Conservation (phyloP, 2,329 filamentous ascomycete genomes). For the Hymenoscyphus occultus region DNA sequence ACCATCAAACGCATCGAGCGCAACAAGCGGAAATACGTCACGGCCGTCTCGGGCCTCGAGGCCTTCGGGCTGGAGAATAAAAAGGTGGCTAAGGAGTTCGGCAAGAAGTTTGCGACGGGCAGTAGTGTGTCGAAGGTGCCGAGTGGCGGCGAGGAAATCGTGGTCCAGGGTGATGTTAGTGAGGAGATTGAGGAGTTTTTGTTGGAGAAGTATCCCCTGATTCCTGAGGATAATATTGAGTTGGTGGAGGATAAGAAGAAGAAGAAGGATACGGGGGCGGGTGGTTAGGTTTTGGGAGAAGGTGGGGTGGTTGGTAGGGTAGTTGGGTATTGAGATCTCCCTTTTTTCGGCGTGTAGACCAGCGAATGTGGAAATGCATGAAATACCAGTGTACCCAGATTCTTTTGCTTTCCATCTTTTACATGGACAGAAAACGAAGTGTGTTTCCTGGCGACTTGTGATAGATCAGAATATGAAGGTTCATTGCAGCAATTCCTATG, state of each 20-base stretch:
- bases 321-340: no score
- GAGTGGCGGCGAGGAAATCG: constrained; percentile 89
- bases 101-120: constrained; percentile 97
- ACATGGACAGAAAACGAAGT: background rate
- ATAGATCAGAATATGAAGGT: background rate
- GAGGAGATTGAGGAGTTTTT: constrained; percentile 93
- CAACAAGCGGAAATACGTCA: constrained; percentile 97
- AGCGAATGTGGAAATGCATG: background rate
- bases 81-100: constrained; percentile 93
- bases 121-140: constrained; percentile 87
- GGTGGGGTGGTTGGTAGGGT: background rate
- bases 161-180: constrained; percentile 94
- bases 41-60: constrained; percentile 85
- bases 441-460: background rate
- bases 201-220: constrained; percentile 80
- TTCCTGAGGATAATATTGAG: constrained; percentile 95
- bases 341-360: background rate
- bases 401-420: background rate
- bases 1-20: constrained; percentile 96
- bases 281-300: background rate
- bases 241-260: constrained; percentile 95
- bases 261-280: constrained; percentile 55
- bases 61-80: constrained; percentile 90
- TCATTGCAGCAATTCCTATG: background rate
- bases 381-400: background rate